phyloP scores from a whole-genome alignment of 805 yeast genomes.

The Wickerhamiella australiensis region DNA sequence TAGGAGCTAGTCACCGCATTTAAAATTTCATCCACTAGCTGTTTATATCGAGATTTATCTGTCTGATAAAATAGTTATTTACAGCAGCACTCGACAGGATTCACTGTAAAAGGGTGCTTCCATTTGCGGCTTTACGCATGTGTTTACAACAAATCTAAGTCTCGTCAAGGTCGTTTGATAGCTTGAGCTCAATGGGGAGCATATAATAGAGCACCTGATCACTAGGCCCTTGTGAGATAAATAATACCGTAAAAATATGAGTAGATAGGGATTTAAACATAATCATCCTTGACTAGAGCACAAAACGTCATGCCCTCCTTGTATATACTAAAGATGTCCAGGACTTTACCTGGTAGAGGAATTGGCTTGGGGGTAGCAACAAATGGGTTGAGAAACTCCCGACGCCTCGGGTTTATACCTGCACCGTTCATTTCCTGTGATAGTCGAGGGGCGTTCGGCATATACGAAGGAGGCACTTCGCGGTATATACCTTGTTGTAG shows the following conservation, averaged over 20 bases:
- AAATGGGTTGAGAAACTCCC: conserved; percentile 8
- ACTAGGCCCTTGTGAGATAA: too few species aligned
- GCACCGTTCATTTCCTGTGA: background rate
- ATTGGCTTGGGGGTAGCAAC: background rate
- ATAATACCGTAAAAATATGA: background rate
- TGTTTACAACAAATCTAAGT: too few species aligned
- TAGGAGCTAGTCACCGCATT: too few species aligned
- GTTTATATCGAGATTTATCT: too few species aligned
- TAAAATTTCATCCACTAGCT: too few species aligned
- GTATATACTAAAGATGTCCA: background rate
- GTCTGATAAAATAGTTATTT: too few species aligned
- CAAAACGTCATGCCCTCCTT: conserved; percentile 1
- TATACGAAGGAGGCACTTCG: conserved; percentile 4
- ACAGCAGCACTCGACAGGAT: too few species aligned
- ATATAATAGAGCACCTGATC: too few species aligned
- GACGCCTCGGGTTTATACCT: background rate
- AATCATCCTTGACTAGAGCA: conserved; percentile 9
- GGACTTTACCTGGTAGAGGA: conserved; percentile 5
- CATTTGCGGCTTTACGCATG: too few species aligned
- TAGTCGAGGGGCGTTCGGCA: background rate
- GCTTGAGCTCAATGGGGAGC: too few species aligned
- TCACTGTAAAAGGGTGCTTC: too few species aligned
- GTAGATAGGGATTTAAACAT: background rate
- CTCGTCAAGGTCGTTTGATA: too few species aligned
- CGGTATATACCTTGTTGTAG: background rate